Conservation (phyloP, 225 moss, liverwort and hornwort genomes). For the Polytrichum commune region DNA sequence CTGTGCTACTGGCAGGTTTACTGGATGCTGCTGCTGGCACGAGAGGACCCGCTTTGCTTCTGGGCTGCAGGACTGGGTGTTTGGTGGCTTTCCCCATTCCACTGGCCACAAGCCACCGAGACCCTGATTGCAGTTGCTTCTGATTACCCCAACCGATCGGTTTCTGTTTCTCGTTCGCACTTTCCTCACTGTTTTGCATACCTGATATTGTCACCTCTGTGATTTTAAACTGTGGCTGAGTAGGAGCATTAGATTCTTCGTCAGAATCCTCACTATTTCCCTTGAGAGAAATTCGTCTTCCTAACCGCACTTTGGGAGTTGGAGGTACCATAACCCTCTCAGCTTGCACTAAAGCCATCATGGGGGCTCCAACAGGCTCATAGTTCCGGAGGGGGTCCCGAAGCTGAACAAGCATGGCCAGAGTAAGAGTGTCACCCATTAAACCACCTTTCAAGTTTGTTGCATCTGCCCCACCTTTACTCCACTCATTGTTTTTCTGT, state of each 20-base stretch:
- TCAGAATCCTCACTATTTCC: slow-evolving; percentile 76
- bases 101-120: slow-evolving; percentile 95
- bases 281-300: slow-evolving; percentile 64
- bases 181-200: slow-evolving; percentile 61
- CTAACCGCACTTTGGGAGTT: slow-evolving; percentile 71
- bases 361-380: slow-evolving; percentile 94
- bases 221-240: slow-evolving; percentile 74
- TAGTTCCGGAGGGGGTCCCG: slow-evolving; percentile 88
- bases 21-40: slow-evolving; percentile 8
- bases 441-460: slow-evolving; percentile 63
- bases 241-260: slow-evolving; percentile 52
- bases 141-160: slow-evolving; percentile 75
- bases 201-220: slow-evolving; percentile 90
- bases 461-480: slow-evolving; percentile 53
- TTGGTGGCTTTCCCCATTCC: slow-evolving; percentile 86
- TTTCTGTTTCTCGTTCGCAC: slow-evolving; percentile 40
- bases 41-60: slow-evolving; percentile 16
- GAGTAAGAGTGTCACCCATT: slow-evolving; percentile 87
- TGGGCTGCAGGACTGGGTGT: slow-evolving; percentile 45
- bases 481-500: slow-evolving; percentile 23
- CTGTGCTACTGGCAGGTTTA: background rate
- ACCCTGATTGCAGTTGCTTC: slow-evolving; percentile 92
- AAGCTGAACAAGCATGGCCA: slow-evolving; percentile 95
- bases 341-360: slow-evolving; percentile 99
- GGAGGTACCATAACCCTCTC: slow-evolving; percentile 88